phyloP scores from a whole-genome alignment of 192 early-diverging fungal genomes.

The Podila horticola region DNA sequence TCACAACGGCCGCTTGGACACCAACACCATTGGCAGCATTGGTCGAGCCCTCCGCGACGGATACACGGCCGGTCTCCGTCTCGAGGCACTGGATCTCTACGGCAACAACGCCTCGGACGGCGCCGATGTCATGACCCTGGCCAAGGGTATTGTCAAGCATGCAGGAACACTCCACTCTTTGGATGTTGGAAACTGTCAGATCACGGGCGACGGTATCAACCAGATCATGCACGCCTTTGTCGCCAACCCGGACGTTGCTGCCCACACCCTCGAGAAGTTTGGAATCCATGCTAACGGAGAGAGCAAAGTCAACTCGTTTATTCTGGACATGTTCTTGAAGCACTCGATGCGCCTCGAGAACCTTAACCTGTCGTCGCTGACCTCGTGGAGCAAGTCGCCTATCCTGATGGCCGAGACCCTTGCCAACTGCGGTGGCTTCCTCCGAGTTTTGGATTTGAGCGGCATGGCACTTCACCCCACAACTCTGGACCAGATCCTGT shows the following conservation, averaged over 20 bases:
- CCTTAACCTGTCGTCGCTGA: conserved; percentile 28
- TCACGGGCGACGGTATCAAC: conserved; percentile 50
- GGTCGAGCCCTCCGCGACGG: conserved; percentile 33
- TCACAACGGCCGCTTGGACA: conserved; percentile 29
- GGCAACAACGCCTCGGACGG: conserved; percentile 45
- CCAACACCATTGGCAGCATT: conserved; percentile 34
- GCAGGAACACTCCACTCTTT: conserved; percentile 34
- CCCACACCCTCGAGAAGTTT: conserved; percentile 35
- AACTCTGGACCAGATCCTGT: conserved; percentile 36
- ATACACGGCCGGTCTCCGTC: conserved; percentile 20
- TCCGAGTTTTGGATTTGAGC: conserved; percentile 26
- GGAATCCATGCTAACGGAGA: conserved; percentile 34
- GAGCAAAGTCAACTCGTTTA: conserved; percentile 51
- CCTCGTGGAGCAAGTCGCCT: conserved; percentile 49
- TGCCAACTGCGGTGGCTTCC: conserved; percentile 34
- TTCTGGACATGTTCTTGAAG: conserved; percentile 49
- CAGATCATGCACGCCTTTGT: conserved; percentile 52
- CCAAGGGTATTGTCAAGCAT: conserved; percentile 51
- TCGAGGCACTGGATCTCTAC: conserved; percentile 26
- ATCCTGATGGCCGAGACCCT: conserved; percentile 49
- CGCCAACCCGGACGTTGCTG: conserved; percentile 47
- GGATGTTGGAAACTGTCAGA: conserved; percentile 39
- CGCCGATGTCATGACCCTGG: conserved; percentile 46
- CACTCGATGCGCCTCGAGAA: conserved; percentile 46
- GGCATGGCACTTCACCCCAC: conserved; percentile 47